phyloP scores from a whole-genome alignment of 73 alveolate species.

The Uronychia binucleata region DNA sequence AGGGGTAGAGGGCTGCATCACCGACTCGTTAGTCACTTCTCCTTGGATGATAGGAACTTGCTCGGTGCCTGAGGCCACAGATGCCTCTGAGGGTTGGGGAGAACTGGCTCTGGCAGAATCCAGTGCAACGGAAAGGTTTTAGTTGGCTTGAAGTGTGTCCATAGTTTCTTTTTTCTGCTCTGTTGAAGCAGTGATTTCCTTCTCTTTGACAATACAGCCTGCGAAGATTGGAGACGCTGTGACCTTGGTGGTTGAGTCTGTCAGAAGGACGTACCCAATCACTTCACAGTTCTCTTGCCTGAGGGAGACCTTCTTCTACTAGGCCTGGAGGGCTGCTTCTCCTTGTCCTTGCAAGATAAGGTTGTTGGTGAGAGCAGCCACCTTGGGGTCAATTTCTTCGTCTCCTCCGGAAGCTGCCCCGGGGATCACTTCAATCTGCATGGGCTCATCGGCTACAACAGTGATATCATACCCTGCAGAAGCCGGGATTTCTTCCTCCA shows the following conservation, averaged over 20 bases:
- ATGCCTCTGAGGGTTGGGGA: too few relatives aligned
- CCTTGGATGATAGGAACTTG: too few relatives aligned
- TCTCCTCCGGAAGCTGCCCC: neutral
- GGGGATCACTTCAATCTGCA: neutral
- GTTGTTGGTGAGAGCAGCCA: neutral
- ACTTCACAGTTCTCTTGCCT: conserved; percentile 1
- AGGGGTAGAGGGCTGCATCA: too few relatives aligned
- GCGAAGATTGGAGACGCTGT: conserved; percentile 10
- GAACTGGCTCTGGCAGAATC: too few relatives aligned
- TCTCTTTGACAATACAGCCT: conserved; percentile 15
- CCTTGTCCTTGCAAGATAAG: neutral
- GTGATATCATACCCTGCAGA: neutral
- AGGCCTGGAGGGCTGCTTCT: neutral
- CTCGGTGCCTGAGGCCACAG: too few relatives aligned
- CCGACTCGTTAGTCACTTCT: too few relatives aligned
- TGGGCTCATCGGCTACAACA: neutral
- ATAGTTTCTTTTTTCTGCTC: too few relatives aligned
- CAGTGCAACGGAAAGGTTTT: too few relatives aligned
- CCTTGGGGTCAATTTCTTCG: neutral
- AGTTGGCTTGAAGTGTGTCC: too few relatives aligned
- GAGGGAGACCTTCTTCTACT: neutral
- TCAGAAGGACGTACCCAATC: conserved; percentile 25
- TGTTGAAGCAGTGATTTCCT: neutral
- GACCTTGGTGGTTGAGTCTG: conserved; percentile 4
- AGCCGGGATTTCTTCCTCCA: neutral